Conservation (phyloP, 805 yeast species). For the Wickerhamomyces kurtzmanii region DNA sequence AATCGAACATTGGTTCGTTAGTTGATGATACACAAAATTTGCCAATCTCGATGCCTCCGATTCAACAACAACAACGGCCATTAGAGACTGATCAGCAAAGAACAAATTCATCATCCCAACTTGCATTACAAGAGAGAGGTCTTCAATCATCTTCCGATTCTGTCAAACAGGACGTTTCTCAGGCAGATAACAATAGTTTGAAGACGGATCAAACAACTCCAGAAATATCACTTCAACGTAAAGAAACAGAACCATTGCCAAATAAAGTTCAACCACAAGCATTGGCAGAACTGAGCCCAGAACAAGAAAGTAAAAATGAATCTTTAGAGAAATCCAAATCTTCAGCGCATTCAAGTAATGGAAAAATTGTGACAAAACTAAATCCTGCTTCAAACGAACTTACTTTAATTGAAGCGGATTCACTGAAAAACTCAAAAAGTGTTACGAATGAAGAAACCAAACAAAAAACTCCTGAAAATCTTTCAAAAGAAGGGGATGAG, state of each 20-base stretch:
- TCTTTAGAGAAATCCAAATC: too few species aligned
- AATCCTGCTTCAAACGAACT: too few species aligned
- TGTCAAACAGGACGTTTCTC: too few species aligned
- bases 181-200: slow-evolving; percentile 16
- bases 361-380: too few species aligned
- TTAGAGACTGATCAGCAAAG: slow-evolving; percentile 12
- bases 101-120: slow-evolving; percentile 17
- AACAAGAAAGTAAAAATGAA: too few species aligned
- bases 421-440: too few species aligned
- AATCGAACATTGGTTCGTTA: slow-evolving; percentile 1
- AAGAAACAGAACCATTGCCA: slow-evolving; percentile 1
- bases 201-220: neutral
- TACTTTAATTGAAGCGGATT: too few species aligned
- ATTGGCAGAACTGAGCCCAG: neutral
- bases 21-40: slow-evolving; percentile 2
- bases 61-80: slow-evolving; percentile 19
- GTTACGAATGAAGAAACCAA: too few species aligned
- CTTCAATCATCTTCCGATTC: too few species aligned
- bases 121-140: too few species aligned
- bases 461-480: too few species aligned
- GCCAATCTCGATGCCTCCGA: slow-evolving; percentile 16
- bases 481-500: slow-evolving; percentile 1
- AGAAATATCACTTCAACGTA: neutral
- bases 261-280: slow-evolving; percentile 1
- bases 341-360: too few species aligned